Evolutionary conservation across 2,329 filamentous ascomycete genomes (phyloP), one percentile per base, ranked within the genome.

Genomic region (Clonostachys rhizophaga): DNA sequence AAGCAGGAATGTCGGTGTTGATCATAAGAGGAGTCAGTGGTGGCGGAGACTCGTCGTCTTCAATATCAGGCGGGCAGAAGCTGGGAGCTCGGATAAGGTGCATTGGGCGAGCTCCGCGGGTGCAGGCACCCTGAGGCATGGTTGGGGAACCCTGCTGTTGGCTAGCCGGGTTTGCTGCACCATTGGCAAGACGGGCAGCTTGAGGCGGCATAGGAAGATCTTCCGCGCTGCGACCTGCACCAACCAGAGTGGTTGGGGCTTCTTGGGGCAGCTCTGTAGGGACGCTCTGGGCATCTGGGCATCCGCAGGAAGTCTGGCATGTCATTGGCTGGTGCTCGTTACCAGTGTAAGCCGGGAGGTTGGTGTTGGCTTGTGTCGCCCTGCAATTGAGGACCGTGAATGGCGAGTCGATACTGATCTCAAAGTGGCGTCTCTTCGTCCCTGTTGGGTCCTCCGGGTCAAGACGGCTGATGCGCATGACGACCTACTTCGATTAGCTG

Each of bases 391-490:
- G 85, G 42, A 96, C 89, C 51, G 92, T 92, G 62, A 96, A 92
- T 1, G 91, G 91, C 2, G 91, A 96, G 67, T 96, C 91, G 56
- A 96, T 96, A 55, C 90, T 95, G 58, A 96, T 96, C 65, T 96
- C 91, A 55, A 95, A 96, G 62, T 96, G 91, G 34, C 91, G 81
- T 52, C 91, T 82, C 60, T 91, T 91, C 52, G 72, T 77, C 35
- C 77, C 78, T 1, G 74, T 75, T 1, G 90, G 84, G 57, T 95
- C 88, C 11, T 85, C 82, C 37, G 84, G 79, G 56, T 96, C 91
- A 13, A 87, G 73, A 56, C 89, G 90, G 33, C 91, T 96, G 42
- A 96, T 84, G 45, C 91, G 86, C 83, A 96, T 89, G 51, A 96
- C 90, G 59, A 96, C 90, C 89, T 92, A 51, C 6, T 5, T 30